Percentiles rank a stretch among this genome's conserved stretches.
These are phyloP conservation scores for Striga hermonthica DNA, from an alignment of 305 asterid species.

Conservation along the genomic window DNA sequence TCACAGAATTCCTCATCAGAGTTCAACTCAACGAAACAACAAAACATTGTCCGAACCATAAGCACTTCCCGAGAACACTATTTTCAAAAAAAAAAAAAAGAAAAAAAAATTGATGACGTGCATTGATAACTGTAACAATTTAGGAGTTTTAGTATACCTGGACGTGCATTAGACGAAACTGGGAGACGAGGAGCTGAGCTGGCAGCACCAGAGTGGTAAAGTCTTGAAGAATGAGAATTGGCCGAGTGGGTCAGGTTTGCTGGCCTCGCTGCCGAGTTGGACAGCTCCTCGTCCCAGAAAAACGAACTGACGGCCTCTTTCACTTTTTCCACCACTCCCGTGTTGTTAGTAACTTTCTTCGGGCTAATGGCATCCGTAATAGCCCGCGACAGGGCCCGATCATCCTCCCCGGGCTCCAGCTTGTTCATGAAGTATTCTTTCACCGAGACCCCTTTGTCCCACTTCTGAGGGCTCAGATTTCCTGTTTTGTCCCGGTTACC, in stretches of 20 bases:
- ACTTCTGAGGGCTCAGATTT: slow-evolving; percentile 42
- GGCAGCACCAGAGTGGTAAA: slow-evolving; percentile 33
- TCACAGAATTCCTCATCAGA: slow-evolving; percentile 32
- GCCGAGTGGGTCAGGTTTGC: slow-evolving; percentile 27
- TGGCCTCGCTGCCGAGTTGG: slow-evolving; percentile 29
- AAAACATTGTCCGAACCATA: not conserved
- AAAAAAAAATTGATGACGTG: too few relatives aligned
- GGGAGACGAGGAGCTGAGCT: slow-evolving; percentile 51
- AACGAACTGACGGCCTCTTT: slow-evolving; percentile 69
- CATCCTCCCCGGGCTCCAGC: slow-evolving; percentile 92
- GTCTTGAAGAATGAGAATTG: slow-evolving; percentile 33
- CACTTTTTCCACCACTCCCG: slow-evolving; percentile 66
- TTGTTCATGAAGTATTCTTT: slow-evolving; percentile 80
- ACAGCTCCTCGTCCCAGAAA: slow-evolving; percentile 52
- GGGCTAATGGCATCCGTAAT: slow-evolving; percentile 88
- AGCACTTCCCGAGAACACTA: not conserved
- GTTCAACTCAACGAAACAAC: slow-evolving; percentile 2
- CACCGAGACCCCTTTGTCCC: slow-evolving; percentile 85
- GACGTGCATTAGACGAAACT: slow-evolving; percentile 40
- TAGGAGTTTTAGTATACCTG: slow-evolving; percentile 42
- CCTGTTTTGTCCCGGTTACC: slow-evolving; percentile 26
- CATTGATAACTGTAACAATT: too few relatives aligned
- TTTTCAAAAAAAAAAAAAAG: not conserved
- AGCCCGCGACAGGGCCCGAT: slow-evolving; percentile 82
- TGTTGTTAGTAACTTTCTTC: slow-evolving; percentile 36